Percentiles rank a stretch among this genome's conserved stretches.
These are phyloP conservation scores for Pythium biforme DNA, from an alignment of 352 stramenopile genomes.

Conservation along the genomic window DNA sequence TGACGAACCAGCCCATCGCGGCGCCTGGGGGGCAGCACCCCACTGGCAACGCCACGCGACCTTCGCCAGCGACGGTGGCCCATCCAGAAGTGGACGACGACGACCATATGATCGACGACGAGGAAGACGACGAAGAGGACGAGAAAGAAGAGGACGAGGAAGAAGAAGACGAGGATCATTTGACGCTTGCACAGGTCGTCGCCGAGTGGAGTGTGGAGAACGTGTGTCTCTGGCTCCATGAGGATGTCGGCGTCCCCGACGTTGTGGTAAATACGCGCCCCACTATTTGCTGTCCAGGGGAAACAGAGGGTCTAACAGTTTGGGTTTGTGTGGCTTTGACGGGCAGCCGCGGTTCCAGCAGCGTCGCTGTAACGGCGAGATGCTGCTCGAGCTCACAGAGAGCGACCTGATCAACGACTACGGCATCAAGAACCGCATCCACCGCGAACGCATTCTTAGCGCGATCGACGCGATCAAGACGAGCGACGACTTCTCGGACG, in stretches of 20 bases:
- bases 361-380: constrained; percentile 61
- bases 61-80: not conserved
- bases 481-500: constrained; percentile 60
- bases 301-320: not conserved
- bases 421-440: constrained; percentile 58
- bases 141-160: constrained; percentile 47
- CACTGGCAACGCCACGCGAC: not conserved
- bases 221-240: constrained; percentile 75
- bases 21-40: not conserved
- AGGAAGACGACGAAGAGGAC: constrained; percentile 39
- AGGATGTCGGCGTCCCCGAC: constrained; percentile 69
- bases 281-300: no score
- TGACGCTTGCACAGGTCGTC: constrained; percentile 75
- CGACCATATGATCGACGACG: constrained; percentile 10
- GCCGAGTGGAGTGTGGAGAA: constrained; percentile 81
- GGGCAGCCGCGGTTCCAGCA: constrained; percentile 63
- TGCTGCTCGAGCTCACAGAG: constrained; percentile 69
- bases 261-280: no score
- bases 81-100: constrained; percentile 32
- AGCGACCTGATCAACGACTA: constrained; percentile 79
- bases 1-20: constrained; percentile 33
- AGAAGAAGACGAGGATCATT: constrained; percentile 49
- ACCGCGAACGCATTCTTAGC: constrained; percentile 70
- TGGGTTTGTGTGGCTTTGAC: not conserved
- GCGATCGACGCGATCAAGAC: constrained; percentile 79